Conservation (phyloP, 306 rosid genomes). For the barrel medic (Medicago truncatula) region MtrunA17r5.0-ANR NC_053045.1:28016001-28016500, state of each 20-base stretch:
- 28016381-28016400: slow-evolving; percentile 4
- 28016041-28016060: neutral
- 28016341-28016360: neutral
- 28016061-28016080: neutral
- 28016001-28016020: neutral
- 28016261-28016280: neutral
- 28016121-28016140: neutral
- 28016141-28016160: neutral
- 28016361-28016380: neutral
- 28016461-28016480: neutral
- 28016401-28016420: neutral
- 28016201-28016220: neutral
- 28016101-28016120: neutral
- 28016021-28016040: neutral
- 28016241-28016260: neutral
- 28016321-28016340: neutral
- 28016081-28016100: neutral
- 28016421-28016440: neutral
- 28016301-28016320: neutral
- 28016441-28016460: neutral
- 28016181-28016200: neutral
- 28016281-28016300: neutral
- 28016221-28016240: neutral
- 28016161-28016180: neutral
- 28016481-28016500: neutral